A percentile compares a stretch with the other conserved stretches of the same genome.
These are phyloP conservation scores for Neoarthrinium moseri DNA, from an alignment of 2,329 filamentous ascomycete species.

Conservation along the genomic window DNA sequence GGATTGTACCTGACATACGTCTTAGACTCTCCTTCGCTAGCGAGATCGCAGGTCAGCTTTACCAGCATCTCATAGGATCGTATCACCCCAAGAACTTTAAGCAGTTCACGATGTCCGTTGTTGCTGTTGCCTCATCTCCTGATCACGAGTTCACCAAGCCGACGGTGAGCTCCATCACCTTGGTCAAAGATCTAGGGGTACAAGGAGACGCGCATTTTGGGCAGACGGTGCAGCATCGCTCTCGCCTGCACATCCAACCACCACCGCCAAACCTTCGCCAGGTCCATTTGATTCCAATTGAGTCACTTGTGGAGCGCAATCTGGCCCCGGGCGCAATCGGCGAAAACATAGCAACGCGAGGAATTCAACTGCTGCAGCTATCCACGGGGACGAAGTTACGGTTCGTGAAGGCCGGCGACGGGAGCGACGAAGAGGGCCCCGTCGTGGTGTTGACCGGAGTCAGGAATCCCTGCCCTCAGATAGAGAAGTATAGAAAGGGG, in stretches of 20 bases:
- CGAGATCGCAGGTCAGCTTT: background rate
- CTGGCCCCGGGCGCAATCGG: conserved; percentile 3
- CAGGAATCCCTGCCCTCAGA: conserved; percentile 4
- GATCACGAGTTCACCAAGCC: conserved; percentile 2
- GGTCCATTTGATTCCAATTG: background rate
- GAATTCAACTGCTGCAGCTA: background rate
- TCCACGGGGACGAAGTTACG: background rate
- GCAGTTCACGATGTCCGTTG: background rate
- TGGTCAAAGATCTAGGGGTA: background rate
- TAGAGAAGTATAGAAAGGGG: conserved; percentile 3
- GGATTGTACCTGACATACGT: too few relatives aligned
- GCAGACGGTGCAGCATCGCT: conserved; percentile 1
- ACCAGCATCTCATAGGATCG: too few relatives aligned
- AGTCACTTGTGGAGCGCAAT: background rate
- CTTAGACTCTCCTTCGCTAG: too few relatives aligned
- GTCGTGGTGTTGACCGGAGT: background rate
- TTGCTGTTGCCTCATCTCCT: background rate
- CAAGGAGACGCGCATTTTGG: background rate
- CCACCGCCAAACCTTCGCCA: conserved; percentile 2
- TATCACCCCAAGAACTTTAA: too few relatives aligned
- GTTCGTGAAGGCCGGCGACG: background rate
- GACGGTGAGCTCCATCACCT: background rate
- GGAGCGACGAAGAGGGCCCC: background rate
- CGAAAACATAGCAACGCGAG: background rate
- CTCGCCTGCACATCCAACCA: conserved; percentile 4